These are phyloP conservation scores for Orbilia javanica DNA, from an alignment of 2,329 filamentous ascomycete species.

Conservation along the genomic window DNA sequence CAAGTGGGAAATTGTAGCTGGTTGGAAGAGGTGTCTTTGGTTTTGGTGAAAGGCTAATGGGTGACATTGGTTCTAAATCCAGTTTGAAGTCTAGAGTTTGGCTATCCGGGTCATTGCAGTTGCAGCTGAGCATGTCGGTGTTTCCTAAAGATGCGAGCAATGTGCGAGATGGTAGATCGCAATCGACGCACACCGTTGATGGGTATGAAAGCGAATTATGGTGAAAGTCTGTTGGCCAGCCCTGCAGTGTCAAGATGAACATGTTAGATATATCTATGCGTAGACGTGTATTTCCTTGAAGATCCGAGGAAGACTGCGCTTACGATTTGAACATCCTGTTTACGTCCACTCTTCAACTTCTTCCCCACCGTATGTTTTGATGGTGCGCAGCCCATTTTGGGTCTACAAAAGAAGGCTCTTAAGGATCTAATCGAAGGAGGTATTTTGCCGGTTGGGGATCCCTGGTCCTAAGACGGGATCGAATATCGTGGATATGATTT, in stretches of 20 bases:
- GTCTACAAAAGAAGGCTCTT: conserved; percentile 29
- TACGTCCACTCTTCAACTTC: conserved; percentile 28
- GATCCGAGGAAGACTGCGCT: conserved; percentile 1
- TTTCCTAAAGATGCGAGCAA: conserved; percentile 50
- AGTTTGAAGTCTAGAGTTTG: conserved; percentile 33
- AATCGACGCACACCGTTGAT: conserved; percentile 56
- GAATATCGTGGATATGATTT: not conserved
- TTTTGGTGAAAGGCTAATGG: conserved; percentile 22
- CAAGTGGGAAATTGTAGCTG: conserved; percentile 46
- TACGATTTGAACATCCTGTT: conserved; percentile 51
- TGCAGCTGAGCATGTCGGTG: conserved; percentile 40
- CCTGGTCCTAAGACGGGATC: conserved; percentile 50
- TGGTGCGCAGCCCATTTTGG: conserved; percentile 54
- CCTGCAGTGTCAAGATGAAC: not conserved
- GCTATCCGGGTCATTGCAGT: conserved; percentile 31
- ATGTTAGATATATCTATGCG: not conserved
- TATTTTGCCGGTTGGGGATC: conserved; percentile 45
- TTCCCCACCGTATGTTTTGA: conserved; percentile 46
- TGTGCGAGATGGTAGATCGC: conserved; percentile 43
- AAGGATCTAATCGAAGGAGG: conserved; percentile 44
- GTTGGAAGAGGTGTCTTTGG: conserved; percentile 43
- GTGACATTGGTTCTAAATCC: conserved; percentile 46
- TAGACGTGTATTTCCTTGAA: not conserved
- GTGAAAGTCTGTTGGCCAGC: conserved; percentile 50
- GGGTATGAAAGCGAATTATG: conserved; percentile 51